Conservation (phyloP, 306 rosid species). For the Canavalia ensiformis region DNA sequence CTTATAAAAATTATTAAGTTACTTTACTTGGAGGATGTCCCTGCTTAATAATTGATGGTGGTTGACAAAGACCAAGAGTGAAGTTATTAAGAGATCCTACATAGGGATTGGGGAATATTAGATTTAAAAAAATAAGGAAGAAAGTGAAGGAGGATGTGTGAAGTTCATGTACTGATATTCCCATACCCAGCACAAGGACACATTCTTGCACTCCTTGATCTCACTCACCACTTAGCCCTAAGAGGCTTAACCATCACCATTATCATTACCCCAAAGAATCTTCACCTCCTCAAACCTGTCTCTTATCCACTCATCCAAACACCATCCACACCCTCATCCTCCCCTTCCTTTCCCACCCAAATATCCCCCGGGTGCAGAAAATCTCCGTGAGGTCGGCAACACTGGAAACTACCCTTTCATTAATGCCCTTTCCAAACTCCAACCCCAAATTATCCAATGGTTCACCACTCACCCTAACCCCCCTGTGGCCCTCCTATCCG, state of each 20-base stretch:
- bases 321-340: slow-evolving; percentile 59
- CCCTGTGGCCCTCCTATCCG: slow-evolving; percentile 52
- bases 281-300: slow-evolving; percentile 53
- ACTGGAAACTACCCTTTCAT: slow-evolving; percentile 58
- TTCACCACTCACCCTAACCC: slow-evolving; percentile 45
- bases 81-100: too few species aligned
- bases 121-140: too few species aligned
- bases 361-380: slow-evolving; percentile 56
- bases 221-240: slow-evolving; percentile 63
- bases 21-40: too few species aligned
- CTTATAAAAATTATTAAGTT: too few species aligned
- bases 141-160: slow-evolving; percentile 5
- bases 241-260: slow-evolving; percentile 57
- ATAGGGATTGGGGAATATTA: too few species aligned
- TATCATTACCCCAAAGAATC: slow-evolving; percentile 73
- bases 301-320: slow-evolving; percentile 65
- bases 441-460: slow-evolving; percentile 47
- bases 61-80: too few species aligned
- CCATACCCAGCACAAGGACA: slow-evolving; percentile 91
- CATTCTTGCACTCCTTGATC: slow-evolving; percentile 66
- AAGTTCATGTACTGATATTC: slow-evolving; percentile 62
- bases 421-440: slow-evolving; percentile 52
- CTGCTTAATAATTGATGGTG: too few species aligned
- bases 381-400: slow-evolving; percentile 66
- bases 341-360: slow-evolving; percentile 76